Evolutionary conservation across 2,329 filamentous ascomycete species (phyloP).

Genomic region (Penicillium sp.): DNA sequence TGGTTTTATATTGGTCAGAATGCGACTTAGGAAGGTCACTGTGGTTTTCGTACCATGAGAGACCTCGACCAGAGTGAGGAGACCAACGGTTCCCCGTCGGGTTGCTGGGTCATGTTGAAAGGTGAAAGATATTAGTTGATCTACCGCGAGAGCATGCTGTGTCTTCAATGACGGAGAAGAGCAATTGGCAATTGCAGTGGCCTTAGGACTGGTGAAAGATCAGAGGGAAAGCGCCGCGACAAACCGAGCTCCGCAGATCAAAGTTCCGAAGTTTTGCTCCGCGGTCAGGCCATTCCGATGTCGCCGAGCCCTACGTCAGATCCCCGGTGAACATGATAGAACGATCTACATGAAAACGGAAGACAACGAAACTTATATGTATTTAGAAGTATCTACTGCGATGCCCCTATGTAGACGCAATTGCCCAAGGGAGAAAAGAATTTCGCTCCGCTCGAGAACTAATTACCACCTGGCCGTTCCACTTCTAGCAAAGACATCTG

Average conservation of each 20-base stretch:
- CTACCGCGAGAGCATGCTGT: constrained; percentile 15
- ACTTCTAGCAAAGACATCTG: constrained; percentile 6
- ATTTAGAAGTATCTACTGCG: constrained; percentile 14
- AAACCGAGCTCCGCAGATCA: constrained; percentile 19
- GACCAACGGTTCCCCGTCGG: constrained; percentile 35
- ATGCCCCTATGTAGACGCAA: background rate
- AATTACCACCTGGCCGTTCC: background rate
- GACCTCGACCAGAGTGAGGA: constrained; percentile 46
- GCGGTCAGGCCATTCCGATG: constrained; percentile 25
- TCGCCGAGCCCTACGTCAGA: constrained; percentile 17
- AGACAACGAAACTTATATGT: constrained; percentile 6
- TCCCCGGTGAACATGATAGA: background rate
- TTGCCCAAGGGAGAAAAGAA: background rate
- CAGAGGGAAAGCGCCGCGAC: background rate
- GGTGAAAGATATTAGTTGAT: background rate
- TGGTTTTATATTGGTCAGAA: constrained; percentile 4
- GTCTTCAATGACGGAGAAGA: background rate
- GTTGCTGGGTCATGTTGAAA: constrained; percentile 28
- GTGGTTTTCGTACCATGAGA: constrained; percentile 31
- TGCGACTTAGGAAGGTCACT: background rate
- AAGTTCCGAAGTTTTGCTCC: constrained; percentile 22
- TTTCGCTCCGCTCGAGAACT: background rate
- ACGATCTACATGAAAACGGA: background rate
- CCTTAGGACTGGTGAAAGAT: background rate
- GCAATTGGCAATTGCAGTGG: background rate